A percentile compares a stretch with the other conserved stretches of the same genome.
Conservation (phyloP, 2,329 filamentous ascomycete genomes). For the Sclerotinia spermophila region DNA sequence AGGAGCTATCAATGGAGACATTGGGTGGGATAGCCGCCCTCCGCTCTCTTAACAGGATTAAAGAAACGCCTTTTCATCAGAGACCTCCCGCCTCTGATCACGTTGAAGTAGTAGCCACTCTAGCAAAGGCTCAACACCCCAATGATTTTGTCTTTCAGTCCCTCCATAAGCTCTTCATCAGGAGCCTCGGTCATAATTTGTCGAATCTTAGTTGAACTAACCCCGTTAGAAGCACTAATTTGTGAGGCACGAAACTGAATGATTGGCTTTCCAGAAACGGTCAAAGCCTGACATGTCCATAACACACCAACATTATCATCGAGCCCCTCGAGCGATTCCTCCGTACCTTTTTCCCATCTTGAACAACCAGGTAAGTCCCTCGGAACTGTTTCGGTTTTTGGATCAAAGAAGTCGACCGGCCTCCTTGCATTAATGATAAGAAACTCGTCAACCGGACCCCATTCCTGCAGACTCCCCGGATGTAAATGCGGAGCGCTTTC, state of each 20-base stretch:
- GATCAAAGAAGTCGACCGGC: not conserved
- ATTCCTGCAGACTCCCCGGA: not conserved
- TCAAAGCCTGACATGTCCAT: not conserved
- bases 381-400: not conserved
- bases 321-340: no score
- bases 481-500: not conserved
- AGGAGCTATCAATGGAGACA: no score
- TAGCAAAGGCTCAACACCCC: not conserved
- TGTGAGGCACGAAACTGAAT: not conserved
- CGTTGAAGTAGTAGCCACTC: not conserved
- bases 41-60: not conserved
- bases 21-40: fast-evolving
- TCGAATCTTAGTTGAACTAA: slow-evolving; percentile 9
- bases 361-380: not conserved
- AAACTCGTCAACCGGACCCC: not conserved
- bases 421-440: not conserved
- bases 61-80: not conserved
- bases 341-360: not conserved
- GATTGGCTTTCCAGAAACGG: not conserved
- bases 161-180: not conserved
- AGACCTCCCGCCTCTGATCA: not conserved
- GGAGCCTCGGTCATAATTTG: not conserved
- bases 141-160: not conserved
- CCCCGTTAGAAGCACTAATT: not conserved
- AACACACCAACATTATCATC: not conserved